Conservation (phyloP, 768 basidiomycete species). For the Panellus pusillus region DNA sequence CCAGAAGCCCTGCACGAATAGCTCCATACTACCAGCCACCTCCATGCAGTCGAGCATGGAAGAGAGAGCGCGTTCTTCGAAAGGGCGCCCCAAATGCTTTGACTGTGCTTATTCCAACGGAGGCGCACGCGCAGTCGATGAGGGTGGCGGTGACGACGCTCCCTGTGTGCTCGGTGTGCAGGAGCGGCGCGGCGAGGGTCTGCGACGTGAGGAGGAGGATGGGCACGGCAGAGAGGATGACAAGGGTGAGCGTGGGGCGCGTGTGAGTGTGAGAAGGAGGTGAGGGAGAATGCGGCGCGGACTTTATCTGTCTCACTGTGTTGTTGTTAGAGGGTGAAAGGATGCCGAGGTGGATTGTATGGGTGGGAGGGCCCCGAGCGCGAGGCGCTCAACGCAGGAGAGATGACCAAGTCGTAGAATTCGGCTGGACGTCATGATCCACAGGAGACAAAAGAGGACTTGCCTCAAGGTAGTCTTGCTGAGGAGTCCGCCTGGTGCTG, state of each 20-base stretch:
- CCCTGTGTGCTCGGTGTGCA: conserved; percentile 65
- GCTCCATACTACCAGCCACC: conserved; percentile 62
- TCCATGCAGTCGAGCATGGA: conserved; percentile 45
- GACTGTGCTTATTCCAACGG: conserved; percentile 75
- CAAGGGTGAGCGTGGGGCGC: conserved; percentile 84
- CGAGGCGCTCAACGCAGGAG: too few relatives aligned
- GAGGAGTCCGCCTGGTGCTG: too few relatives aligned
- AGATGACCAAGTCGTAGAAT: too few relatives aligned
- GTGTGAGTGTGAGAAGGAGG: conserved; percentile 77
- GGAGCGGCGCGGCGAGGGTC: conserved; percentile 61
- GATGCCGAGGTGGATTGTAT: too few relatives aligned
- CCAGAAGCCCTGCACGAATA: conserved; percentile 98
- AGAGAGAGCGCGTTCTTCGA: conserved; percentile 46
- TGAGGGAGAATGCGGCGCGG: conserved; percentile 78
- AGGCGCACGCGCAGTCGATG: conserved; percentile 68
- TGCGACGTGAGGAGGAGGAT: conserved; percentile 79
- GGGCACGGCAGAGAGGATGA: conserved; percentile 90
- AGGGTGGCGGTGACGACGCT: conserved; percentile 74
- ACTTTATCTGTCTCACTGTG: conserved; percentile 93
- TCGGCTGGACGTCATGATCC: too few relatives aligned
- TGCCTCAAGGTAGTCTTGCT: too few relatives aligned
- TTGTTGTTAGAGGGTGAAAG: background rate
- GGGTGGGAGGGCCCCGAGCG: too few relatives aligned
- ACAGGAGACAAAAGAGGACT: too few relatives aligned
- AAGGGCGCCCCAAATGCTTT: conserved; percentile 83